Evolutionary conservation across 371 early-diverging fungal species (phyloP), one percentile per base, ranked within the genome.

Genomic region (Phascolomyces articulosus): DNA sequence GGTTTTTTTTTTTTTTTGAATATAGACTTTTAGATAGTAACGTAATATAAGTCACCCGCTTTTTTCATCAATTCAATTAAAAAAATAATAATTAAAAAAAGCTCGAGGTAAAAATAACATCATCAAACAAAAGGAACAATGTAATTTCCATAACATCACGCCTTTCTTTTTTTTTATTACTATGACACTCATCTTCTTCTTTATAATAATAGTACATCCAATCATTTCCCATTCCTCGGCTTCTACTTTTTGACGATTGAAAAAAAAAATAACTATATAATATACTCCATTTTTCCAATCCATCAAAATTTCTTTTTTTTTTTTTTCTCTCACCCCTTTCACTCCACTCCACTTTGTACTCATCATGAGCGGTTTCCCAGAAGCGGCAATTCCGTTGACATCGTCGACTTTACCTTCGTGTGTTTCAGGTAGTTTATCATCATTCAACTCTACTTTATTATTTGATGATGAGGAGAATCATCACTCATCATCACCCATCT

Each of bases 341-440:
- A 9, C 34, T n/a, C 34, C 34, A 34, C 34, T 34, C n/a, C 21
- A 51, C 51, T 51, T 51, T 51, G 51, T 51, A 34, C 51, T 51
- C 51, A 51, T 51, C 51, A 51, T 51, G 51, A 51, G 51, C 51
- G 51, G 51, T 51, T 51, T 51, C 51, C 51, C 51, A 51, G 51
- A 51, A 51, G 51, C 51, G 51, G 51, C 51, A 51, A 51, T 51
- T 51, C 51, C 51, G 51, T 51, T 51, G 51, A 51, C 51, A 51
- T 23, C 51, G 51, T 23, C 51, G 51, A 51, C 51, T n/a, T 21
- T 51, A n/a, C 64, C 71, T 23, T 67, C 64, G 53, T 66, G 67
- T 20, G 68, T 63, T 70, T 67, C 23, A 57, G 54, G 23, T 63
- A 68, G 21, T 20, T 13, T 34, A 0, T 34, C 34, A 47, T 20